A percentile compares a stretch with the other conserved stretches of the same genome.
phyloP scores from a whole-genome alignment of 1,284 basidiomycete species.

The Cryptococcus sp. region DNA sequence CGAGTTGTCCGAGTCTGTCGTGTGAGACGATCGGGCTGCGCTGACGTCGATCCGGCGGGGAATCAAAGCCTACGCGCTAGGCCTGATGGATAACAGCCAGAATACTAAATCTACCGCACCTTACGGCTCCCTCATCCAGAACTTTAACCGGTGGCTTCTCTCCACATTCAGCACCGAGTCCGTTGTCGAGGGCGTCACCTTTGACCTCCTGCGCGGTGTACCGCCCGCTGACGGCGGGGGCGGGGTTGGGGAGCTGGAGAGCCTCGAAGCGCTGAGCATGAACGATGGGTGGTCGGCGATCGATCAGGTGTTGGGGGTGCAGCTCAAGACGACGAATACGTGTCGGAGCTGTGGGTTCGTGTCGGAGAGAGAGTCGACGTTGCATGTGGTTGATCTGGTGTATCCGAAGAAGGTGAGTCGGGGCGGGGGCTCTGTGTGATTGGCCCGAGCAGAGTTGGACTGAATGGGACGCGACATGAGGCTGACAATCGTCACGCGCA shows the following conservation, averaged over 20 bases:
- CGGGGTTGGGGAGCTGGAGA: constrained; percentile 6
- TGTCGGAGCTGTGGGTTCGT: constrained; percentile 73
- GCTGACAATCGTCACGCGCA: neutral
- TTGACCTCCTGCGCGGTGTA: constrained; percentile 12
- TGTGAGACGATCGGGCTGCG: neutral
- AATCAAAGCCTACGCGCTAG: constrained; percentile 72
- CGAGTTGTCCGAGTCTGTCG: neutral
- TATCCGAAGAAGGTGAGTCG: constrained; percentile 74
- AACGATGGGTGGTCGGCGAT: constrained; percentile 56
- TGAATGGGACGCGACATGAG: too few species aligned
- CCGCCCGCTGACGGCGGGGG: constrained; percentile 8
- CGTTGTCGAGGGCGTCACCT: constrained; percentile 34
- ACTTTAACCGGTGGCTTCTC: constrained; percentile 89
- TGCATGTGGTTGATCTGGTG: constrained; percentile 78
- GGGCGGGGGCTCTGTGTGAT: neutral
- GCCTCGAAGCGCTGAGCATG: constrained; percentile 5
- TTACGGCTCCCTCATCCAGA: constrained; percentile 86
- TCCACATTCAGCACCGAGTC: constrained; percentile 44
- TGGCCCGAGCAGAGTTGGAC: neutral
- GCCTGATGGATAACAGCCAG: constrained; percentile 71
- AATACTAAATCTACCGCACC: constrained; percentile 68
- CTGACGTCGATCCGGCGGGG: neutral
- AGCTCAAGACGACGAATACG: constrained; percentile 67
- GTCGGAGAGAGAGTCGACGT: constrained; percentile 67
- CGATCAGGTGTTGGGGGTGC: constrained; percentile 75